Base-by-base conservation (phyloP, 2,329 filamentous ascomycete species). In the Escovopsis sp. region DNA sequence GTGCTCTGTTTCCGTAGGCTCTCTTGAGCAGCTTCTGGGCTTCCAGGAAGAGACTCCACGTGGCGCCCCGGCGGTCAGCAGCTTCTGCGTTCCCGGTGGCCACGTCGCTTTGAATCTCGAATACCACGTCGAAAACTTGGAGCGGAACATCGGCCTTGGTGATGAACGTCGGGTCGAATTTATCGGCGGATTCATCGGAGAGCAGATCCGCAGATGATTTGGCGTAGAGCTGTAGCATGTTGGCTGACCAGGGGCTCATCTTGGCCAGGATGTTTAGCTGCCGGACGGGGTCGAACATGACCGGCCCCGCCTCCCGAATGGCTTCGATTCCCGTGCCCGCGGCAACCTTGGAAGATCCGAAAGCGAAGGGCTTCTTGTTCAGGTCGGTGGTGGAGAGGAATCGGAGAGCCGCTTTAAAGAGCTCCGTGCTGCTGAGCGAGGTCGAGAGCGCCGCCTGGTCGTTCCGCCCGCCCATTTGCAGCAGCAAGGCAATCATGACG, bases 371-470 rank as follows among this genome's bases (percentile, higher is more conserved):
- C 49, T 75, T 82, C 52, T 75, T 80, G 44, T 66, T 68, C 43
- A 95, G 66, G 53, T 94, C 80, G 33, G 75, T 80, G 2, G 75
- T 73, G 1, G 82, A 78, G 15, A 98, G 66, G 51, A 89, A 91
- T 56, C 95, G 89, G n/a, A 98, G 66, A 1, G 81, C 79, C 3
- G 86, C 88, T 62, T 95, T 96, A 72, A 98, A 95, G 37, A 96
- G 71, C 60, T 96, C 89, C 23, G 89, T 91, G 60, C 82, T 83
- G 64, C 83, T 94, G 53, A 94, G 82, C 7, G 85, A 85, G 5
- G 76, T 70, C 6, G 87, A 86, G 12, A 96, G 69, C 6, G 85
- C 65, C 2, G 82, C 72, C 48, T 78, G 74, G 2, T 83, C 82
- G 46, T 80, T 80, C 6, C 76, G 73, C 6, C 80, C 82, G 26